phyloP scores from a whole-genome alignment of 2,329 filamentous ascomycete genomes.

The Claviceps purpurea region DNA sequence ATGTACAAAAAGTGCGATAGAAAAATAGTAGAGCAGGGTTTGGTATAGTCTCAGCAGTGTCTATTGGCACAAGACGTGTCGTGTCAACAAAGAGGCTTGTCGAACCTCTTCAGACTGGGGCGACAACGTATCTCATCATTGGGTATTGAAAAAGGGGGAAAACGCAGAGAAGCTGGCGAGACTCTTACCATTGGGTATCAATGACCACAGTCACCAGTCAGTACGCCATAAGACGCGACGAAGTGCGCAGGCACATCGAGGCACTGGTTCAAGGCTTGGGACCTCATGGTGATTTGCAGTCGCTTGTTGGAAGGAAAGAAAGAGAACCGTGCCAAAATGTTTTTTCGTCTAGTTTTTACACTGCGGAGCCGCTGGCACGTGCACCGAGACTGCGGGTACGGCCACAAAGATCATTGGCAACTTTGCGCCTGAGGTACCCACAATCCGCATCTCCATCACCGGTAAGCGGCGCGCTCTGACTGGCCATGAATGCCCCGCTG shows the following conservation, averaged over 20 bases:
- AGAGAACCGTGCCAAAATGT: not conserved
- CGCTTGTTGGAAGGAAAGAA: not conserved
- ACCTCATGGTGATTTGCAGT: not conserved
- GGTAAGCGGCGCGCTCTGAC: no score
- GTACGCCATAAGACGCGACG: not conserved
- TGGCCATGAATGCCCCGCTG: no score
- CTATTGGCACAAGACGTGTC: conserved; percentile 46
- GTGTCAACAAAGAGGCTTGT: conserved; percentile 34
- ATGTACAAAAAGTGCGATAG: not conserved
- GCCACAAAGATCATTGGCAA: not conserved
- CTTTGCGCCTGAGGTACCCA: not conserved
- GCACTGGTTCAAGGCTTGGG: not conserved
- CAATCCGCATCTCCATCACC: no score
- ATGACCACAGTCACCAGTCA: not conserved
- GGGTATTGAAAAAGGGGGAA: conserved; percentile 16
- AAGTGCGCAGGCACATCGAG: not conserved
- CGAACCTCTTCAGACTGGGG: conserved; percentile 35
- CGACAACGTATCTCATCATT: conserved; percentile 35
- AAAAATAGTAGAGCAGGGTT: not conserved
- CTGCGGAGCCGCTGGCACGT: not conserved
- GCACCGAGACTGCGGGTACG: not conserved
- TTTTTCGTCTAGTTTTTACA: not conserved
- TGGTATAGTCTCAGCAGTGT: conserved; percentile 29
- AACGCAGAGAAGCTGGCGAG: not conserved
- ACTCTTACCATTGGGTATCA: conserved; percentile 1